phyloP scores from a whole-genome alignment of 75 land plant genomes.

The Pinus taeda region DNA sequence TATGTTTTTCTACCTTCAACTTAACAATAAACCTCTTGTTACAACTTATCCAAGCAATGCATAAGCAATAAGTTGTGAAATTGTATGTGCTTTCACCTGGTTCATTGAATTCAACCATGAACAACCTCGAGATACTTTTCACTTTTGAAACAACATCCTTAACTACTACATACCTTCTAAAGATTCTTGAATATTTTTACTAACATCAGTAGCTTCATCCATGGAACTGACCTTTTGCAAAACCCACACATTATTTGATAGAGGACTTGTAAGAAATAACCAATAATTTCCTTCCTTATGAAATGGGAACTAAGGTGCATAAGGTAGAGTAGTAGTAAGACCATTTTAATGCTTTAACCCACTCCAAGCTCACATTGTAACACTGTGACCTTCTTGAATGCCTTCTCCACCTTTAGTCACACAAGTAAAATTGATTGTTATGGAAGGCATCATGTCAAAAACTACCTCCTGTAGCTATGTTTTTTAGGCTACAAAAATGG shows the following conservation, averaged over 20 bases:
- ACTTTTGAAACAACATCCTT: conserved; percentile 69
- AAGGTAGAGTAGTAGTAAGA: conserved; percentile 72
- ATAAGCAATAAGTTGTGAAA: conserved; percentile 63
- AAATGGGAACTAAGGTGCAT: conserved; percentile 79
- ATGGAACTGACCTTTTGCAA: conserved; percentile 77
- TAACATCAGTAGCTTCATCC: conserved; percentile 86
- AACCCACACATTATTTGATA: conserved; percentile 78
- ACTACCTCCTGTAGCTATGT: too few species aligned
- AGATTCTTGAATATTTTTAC: conserved; percentile 70
- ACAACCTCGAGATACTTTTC: conserved; percentile 62
- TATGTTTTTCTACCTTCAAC: conserved; percentile 67
- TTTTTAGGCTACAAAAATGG: too few species aligned
- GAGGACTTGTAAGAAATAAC: conserved; percentile 76
- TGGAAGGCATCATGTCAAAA: too few species aligned
- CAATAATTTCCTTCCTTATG: conserved; percentile 89
- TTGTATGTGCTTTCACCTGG: conserved; percentile 83
- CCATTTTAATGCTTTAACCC: conserved; percentile 69
- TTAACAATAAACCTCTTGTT: conserved; percentile 59
- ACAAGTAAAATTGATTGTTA: too few species aligned
- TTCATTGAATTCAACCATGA: conserved; percentile 82
- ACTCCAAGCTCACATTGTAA: conserved; percentile 90
- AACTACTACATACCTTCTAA: conserved; percentile 66
- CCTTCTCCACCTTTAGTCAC: conserved; percentile 97
- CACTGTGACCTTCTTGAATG: conserved; percentile 92
- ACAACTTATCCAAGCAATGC: conserved; percentile 90